Conservation (phyloP, 1,284 basidiomycete genomes). For the Irpex sp. region DNA sequence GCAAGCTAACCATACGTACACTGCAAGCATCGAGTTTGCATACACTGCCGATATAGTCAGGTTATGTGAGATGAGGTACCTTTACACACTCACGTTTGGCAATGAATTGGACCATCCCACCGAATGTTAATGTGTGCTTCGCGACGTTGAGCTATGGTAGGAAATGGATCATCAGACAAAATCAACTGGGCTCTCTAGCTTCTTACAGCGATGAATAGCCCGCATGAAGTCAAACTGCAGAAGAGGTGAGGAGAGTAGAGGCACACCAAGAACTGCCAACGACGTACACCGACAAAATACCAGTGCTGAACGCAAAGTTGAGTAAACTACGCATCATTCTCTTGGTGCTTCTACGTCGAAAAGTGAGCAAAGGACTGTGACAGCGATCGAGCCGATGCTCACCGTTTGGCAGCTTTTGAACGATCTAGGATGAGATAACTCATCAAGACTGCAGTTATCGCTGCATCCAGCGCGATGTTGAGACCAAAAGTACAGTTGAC, state of each 20-base stretch:
- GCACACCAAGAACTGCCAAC: neutral
- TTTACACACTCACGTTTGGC: neutral
- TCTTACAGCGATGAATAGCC: neutral
- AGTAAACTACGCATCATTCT: neutral
- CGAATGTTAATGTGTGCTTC: neutral
- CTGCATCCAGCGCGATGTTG: neutral
- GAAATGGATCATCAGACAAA: neutral
- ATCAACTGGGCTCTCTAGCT: neutral
- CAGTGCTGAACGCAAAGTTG: neutral
- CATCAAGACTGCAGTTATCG: neutral
- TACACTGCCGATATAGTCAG: neutral
- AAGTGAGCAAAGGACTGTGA: neutral
- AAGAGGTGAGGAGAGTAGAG: neutral
- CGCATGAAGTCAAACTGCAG: neutral
- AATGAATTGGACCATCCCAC: neutral
- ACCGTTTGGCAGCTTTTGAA: neutral
- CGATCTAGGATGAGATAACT: neutral
- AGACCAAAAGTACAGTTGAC: neutral
- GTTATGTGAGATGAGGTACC: neutral
- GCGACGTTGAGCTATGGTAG: neutral
- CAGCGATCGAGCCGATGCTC: neutral
- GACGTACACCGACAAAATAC: neutral
- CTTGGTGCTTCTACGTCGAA: neutral
- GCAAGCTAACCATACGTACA: neutral
- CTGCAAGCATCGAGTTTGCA: neutral